Conservation (phyloP, 2,329 filamentous ascomycete genomes). For the Ophiosphaerella herpotricha region DNA sequence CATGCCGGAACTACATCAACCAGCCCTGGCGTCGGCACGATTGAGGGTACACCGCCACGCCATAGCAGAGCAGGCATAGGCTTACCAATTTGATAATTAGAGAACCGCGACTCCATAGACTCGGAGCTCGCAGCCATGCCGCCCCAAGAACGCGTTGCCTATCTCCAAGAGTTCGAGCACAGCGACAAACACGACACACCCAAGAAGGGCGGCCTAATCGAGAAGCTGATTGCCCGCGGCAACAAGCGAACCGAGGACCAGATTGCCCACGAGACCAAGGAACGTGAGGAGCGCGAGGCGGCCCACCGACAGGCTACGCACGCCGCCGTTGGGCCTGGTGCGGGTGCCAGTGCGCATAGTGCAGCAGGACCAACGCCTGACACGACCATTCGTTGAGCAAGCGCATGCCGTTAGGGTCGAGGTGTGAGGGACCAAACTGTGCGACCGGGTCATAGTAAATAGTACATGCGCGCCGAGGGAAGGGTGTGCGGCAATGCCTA, state of each 20-base stretch:
- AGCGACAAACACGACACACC: conserved; percentile 36
- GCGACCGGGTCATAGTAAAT: no score
- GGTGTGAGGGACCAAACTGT: not conserved
- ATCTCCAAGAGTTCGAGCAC: conserved; percentile 43
- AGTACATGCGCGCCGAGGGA: not conserved
- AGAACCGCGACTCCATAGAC: conserved; percentile 38
- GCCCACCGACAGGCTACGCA: conserved; percentile 14
- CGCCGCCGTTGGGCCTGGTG: conserved; percentile 16
- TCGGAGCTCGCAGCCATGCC: conserved; percentile 39
- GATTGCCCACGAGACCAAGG: conserved; percentile 29
- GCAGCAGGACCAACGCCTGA: conserved; percentile 16
- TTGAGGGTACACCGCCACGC: conserved; percentile 15
- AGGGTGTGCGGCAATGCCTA: not conserved
- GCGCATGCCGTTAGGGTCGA: not conserved
- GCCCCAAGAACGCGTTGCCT: conserved; percentile 40
- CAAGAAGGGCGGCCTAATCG: conserved; percentile 40
- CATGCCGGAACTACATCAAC: conserved; percentile 11
- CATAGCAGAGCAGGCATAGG: no score
- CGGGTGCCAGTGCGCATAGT: conserved; percentile 18
- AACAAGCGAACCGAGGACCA: conserved; percentile 45
- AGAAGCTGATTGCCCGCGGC: conserved; percentile 40
- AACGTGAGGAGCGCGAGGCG: conserved; percentile 21
- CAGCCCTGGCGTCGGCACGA: conserved; percentile 19
- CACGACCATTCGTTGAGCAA: not conserved
- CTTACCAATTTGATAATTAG: conserved; percentile 8